Conservation (phyloP, 805 yeast genomes). For the Priceomyces carsonii region DNA sequence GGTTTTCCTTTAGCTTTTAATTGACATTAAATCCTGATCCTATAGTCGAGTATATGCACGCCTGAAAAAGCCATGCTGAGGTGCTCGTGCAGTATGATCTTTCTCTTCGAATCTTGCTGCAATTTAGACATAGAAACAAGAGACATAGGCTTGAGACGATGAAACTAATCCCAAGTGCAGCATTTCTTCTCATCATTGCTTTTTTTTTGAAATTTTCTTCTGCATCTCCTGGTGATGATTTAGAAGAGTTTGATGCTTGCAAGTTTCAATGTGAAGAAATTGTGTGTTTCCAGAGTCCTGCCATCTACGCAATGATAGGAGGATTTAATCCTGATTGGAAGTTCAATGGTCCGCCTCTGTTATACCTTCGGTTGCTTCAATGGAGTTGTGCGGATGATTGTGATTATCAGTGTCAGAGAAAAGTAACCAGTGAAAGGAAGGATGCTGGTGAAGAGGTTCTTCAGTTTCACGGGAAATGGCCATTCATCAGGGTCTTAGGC, state of each 20-base stretch:
- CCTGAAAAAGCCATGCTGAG: too few relatives aligned
- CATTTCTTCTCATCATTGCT: too few relatives aligned
- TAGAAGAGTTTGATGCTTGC: conserved; percentile 59
- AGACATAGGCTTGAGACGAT: too few relatives aligned
- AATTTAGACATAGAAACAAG: too few relatives aligned
- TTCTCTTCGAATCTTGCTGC: too few relatives aligned
- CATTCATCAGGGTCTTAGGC: conserved; percentile 75
- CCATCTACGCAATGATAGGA: conserved; percentile 25
- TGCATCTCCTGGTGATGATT: conserved; percentile 63
- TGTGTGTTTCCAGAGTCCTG: conserved; percentile 31
- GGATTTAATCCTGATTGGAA: conserved; percentile 32
- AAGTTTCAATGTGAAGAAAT: conserved; percentile 48
- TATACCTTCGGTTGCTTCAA: conserved; percentile 45
- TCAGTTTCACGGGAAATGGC: conserved; percentile 99
- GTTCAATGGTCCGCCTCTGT: conserved; percentile 41
- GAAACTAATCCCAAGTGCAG: too few relatives aligned
- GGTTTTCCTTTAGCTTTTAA: too few relatives aligned
- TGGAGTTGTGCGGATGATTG: conserved; percentile 85
- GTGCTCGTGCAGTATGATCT: too few relatives aligned
- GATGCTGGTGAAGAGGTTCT: conserved; percentile 51
- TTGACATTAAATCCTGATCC: too few relatives aligned
- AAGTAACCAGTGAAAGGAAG: conserved; percentile 59
- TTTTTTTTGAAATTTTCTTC: too few relatives aligned
- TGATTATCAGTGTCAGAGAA: conserved; percentile 89
- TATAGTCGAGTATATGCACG: too few relatives aligned